Base-by-base conservation (phyloP, 768 basidiomycete genomes). In the Amylocystis lapponica region DNA sequence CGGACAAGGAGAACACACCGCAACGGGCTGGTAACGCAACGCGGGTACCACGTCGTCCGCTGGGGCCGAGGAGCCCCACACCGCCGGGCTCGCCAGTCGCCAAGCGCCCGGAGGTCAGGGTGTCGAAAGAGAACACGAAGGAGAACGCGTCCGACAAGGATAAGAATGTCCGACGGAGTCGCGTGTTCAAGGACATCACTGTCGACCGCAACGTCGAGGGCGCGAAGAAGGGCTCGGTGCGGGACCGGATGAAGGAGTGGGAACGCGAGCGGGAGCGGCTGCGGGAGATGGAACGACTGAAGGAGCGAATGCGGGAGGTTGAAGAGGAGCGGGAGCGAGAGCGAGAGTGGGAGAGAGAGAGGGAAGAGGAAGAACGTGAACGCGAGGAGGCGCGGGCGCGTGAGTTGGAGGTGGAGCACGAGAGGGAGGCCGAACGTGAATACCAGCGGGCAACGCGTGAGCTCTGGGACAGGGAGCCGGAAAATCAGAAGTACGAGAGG, bases 221-320 rank as follows among this genome's bases (percentile, higher is more conserved):
- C 41, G 40, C 39, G 3, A 27, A 25, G 19, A 25, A 34, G 9
- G 9, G 20, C 41, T 56, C 58, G 39, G 70, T 71, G 14, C 73
- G 71, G 45, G 76, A 84, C 45, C 70, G 86, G 10, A 80, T 87
- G 51, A 70, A 70, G 50, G 85, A 86, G 52, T 88, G 86, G 84
- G 84, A 88, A 57, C 67, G 78, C 31, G 84, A 86, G 60, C 72
- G 75, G 27, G 72, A 80, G 61, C 67, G 83, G 46, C 61, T 86
- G 56, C 71, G 84, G 52, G 83, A 86, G 68, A 80, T 85, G 70
- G 73, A 72, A 47, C 67, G 69, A 46, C 46, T 83, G 54, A 71
- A 79, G 56, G 83, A 86, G 55, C 74, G 44, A 68, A 76, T 60
- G 63, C 38, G 65, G 46, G 75, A 78, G 54, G 66, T 66, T 33